Base-by-base conservation (phyloP, 2,329 filamentous ascomycete genomes). In the Apiospora koreana region DNA sequence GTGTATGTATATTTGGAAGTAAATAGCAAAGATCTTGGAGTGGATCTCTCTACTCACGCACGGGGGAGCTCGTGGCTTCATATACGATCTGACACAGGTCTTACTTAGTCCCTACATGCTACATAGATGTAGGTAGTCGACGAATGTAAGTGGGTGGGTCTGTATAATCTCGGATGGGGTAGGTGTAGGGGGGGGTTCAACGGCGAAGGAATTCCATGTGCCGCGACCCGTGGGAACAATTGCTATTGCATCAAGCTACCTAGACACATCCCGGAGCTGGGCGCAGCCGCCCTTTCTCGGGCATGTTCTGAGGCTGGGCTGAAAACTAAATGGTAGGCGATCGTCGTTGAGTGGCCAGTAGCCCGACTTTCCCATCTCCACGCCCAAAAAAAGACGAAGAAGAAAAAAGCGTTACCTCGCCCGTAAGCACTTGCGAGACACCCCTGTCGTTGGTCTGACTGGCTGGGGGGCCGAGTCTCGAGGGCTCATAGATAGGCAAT, bases 41-140 rank as follows among this genome's bases (percentile, higher is more conserved):
- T 42, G 46, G 45, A 35, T 18, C 46, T 18, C 21, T 28, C 18
- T 65, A n/a, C 9, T 21, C 10, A 25, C 23, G 25, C 62, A 23
- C 16, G 68, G n/a, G 58, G 68, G 43, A 41, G 18, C 50, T 66
- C 23, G 62, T 54, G 68, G 68, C 58, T 68, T 70, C 54, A 70
- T 70, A 68, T 70, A 70, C 23, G 62, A 41, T 38, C 50, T 46
- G 68, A 69, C 68, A 69, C 45, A 43, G 54, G 68, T 21, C 42
- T 50, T 16, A 45, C 42, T 50, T 16, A 45, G 46, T 46, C 48
- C 54, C 58, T 18, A 12, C 35, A 35, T 35, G 35, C 35, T 35
- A 42, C n/a, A 69, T 35, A 42, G 21, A 69, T 64, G 43, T 62
- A 46, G 28, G 18, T 38, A 35, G 14, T 38, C 31, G 31, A 31